Conservation (phyloP, 2,329 filamentous ascomycete species). For the Ophioceras dolichostomum region DNA sequence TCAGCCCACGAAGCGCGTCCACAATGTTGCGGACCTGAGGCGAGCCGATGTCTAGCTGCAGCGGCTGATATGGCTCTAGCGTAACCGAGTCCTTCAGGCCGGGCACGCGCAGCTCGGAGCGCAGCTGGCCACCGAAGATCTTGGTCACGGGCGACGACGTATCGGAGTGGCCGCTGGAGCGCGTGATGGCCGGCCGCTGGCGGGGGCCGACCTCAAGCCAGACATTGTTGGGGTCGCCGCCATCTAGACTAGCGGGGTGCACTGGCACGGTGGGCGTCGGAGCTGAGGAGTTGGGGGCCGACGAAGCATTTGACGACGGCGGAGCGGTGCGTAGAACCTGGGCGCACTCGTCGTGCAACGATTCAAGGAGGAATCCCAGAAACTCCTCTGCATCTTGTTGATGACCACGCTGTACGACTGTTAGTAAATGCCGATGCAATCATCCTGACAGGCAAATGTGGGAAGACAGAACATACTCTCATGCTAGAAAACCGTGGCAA, state of each 20-base stretch:
- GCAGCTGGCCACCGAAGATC: conserved; percentile 84
- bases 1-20: conserved; percentile 78
- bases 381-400: conserved; percentile 99
- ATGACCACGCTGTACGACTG: conserved; percentile 57
- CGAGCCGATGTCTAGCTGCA: conserved; percentile 89
- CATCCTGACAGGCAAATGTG: background rate
- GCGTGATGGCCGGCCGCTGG: conserved; percentile 76
- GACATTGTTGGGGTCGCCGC: conserved; percentile 29
- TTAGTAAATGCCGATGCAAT: background rate
- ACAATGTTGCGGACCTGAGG: conserved; percentile 80
- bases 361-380: conserved; percentile 81
- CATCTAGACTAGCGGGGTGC: conserved; percentile 13
- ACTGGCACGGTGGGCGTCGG: conserved; percentile 24
- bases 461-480: conserved; percentile 47
- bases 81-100: conserved; percentile 87
- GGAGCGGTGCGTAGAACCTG: conserved; percentile 52
- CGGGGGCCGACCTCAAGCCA: conserved; percentile 94
- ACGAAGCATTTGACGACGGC: conserved; percentile 17
- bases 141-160: conserved; percentile 77
- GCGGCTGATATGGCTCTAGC: conserved; percentile 81
- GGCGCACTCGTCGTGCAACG: conserved; percentile 84
- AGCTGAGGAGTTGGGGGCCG: conserved; percentile 25
- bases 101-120: conserved; percentile 79
- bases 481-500: conserved; percentile 84
- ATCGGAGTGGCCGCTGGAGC: conserved; percentile 65